These are phyloP conservation scores for Trichosporon coremiiforme DNA, from an alignment of 1,284 basidiomycete species.

Conservation along the genomic window DNA sequence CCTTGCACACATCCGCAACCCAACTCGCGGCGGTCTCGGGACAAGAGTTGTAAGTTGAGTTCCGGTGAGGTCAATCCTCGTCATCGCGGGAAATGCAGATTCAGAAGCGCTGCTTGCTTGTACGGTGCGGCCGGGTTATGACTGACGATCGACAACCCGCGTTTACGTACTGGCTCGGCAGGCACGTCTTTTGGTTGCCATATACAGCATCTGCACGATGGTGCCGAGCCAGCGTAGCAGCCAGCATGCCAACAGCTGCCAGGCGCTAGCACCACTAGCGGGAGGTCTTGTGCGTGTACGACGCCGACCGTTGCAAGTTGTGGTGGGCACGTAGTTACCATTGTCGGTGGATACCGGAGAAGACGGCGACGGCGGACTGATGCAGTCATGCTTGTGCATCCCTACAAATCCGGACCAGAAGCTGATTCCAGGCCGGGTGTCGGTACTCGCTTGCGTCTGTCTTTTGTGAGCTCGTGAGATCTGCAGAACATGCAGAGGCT, in stretches of 20 bases:
- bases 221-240: too few species aligned
- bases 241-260: too few species aligned
- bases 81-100: background rate
- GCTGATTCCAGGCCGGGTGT: background rate
- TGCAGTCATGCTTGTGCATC: slow-evolving; percentile 11
- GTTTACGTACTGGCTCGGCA: slow-evolving; percentile 6
- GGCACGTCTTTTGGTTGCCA: background rate
- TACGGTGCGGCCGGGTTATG: background rate
- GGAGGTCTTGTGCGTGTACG: background rate
- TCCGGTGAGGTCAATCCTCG: background rate
- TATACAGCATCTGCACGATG: background rate
- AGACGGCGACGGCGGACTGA: background rate
- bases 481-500: background rate
- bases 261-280: background rate
- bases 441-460: background rate
- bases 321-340: too few species aligned
- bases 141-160: slow-evolving; percentile 4
- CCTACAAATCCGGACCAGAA: background rate
- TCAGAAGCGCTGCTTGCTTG: background rate
- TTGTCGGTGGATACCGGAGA: background rate
- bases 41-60: background rate
- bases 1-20: too few species aligned
- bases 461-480: background rate
- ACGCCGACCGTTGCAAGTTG: background rate
- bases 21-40: too few species aligned